These are phyloP conservation scores for Pelargonium australe DNA, from an alignment of 441 rosid species.

Conservation along the genomic window DNA sequence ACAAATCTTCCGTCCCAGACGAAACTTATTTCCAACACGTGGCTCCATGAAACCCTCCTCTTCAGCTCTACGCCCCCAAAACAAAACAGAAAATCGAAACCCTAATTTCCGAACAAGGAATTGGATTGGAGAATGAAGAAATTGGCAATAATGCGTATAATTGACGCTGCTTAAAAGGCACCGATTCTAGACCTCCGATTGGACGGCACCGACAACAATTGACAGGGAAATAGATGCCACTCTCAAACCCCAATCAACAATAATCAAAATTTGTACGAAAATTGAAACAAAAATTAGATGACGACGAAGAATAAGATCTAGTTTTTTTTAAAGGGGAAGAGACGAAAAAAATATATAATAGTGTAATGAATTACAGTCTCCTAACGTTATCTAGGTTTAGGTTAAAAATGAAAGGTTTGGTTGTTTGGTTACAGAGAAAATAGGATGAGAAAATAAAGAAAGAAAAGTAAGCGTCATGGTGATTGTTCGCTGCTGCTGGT, in stretches of 20 bases:
- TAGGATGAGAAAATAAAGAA: too few relatives aligned
- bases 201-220: neutral
- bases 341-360: too few relatives aligned
- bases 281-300: neutral
- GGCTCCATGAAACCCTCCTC: neutral
- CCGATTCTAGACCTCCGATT: constrained; percentile 3
- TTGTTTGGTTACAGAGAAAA: too few relatives aligned
- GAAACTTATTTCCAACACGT: constrained; percentile 2
- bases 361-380: too few relatives aligned
- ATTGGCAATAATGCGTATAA: neutral
- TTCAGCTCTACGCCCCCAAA: neutral
- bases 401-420: too few relatives aligned
- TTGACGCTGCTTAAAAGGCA: neutral
- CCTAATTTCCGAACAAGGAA: neutral
- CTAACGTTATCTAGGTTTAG: too few relatives aligned
- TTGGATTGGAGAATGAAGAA: neutral
- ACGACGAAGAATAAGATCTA: neutral
- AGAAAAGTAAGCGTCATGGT: too few relatives aligned
- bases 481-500: too few relatives aligned
- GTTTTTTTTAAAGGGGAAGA: too few relatives aligned
- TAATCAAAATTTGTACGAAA: neutral
- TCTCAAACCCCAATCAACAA: neutral
- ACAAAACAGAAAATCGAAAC: neutral
- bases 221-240: neutral
- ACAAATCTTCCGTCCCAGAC: constrained; percentile 53